Evolutionary conservation across 768 basidiomycete genomes (phyloP), one percentile per base, ranked within the genome.

Genomic region (Boletus vinaceobasis): DNA sequence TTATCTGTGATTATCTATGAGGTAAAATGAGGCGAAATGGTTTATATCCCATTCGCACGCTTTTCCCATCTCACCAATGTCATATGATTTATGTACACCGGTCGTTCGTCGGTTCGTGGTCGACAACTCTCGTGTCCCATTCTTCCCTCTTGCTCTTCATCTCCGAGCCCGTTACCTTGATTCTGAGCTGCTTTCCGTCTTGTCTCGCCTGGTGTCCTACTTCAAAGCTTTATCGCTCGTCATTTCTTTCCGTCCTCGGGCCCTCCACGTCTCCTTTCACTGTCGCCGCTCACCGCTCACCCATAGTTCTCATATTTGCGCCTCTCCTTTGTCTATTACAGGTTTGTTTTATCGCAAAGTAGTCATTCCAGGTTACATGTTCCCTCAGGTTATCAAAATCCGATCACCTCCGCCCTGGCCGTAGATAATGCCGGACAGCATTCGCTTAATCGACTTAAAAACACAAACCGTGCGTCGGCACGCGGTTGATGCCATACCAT

Each of bases 371-470:
- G 7, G 8, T 46, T 26, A 17, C 17, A 44, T 6, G 9, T 42
- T 29, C 6, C 27, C 9, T 39, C 31, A 44, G 17, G 13, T 38
- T 3, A 31, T 29, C 19, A 42, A 15, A 48, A 13, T 4, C 3
- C 14, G 7, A 37, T 13, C 17, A 15, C 37, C 23, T 10, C 31
- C 7, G 17, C 21, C 9, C 23, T n/a, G 11, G 19, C 17, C 23
- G 19, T n/a, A 29, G 23, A 43, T 56, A 40, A 4, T 14, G 15
- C 53, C 45, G 11, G 5, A 42, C 6, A 36, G 11, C 21, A 56
- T 56, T 23, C 53, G 55, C 38, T 38, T 55, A 1, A 32, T 57
- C 19, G 14, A 45, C 32, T 45, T 57, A n/a, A 14, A 46, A n/a
- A 27, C 26, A 8, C 31, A 3, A 44, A 8, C 37, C 4, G 54